A percentile compares a stretch with the other conserved stretches of the same genome.
Evolutionary conservation across 129 eudicot genomes (phyloP).

Genomic region (Mikania micrantha): DNA sequence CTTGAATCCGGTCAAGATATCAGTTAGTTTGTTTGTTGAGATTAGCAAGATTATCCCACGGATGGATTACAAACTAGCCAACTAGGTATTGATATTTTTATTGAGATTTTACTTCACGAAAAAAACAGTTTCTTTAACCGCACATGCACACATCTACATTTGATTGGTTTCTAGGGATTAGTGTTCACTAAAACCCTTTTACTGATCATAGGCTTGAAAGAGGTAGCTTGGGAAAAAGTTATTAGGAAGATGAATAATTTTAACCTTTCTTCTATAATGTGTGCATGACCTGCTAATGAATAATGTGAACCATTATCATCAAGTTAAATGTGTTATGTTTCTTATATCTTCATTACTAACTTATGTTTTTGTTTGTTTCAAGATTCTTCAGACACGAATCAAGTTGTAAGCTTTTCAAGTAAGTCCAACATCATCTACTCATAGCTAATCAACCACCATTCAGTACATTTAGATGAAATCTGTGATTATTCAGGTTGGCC

Average conservation of each 20-base stretch:
- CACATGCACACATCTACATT: too few species aligned
- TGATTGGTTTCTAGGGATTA: neutral
- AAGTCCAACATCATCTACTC: neutral
- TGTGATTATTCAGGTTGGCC: constrained; percentile 91
- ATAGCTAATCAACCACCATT: too few species aligned
- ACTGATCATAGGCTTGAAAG: neutral
- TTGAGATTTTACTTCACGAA: neutral
- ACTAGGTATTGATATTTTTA: neutral
- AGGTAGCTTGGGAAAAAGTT: neutral
- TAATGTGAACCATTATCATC: neutral
- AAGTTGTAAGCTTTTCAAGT: neutral
- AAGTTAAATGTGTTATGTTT: neutral
- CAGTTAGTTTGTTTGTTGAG: neutral
- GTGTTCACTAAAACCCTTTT: neutral
- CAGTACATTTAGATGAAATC: constrained; percentile 63
- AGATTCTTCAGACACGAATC: neutral
- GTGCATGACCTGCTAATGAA: neutral
- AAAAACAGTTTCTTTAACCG: neutral
- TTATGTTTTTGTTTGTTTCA: neutral
- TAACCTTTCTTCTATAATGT: neutral
- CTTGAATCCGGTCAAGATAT: constrained; percentile 7
- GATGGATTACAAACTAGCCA: too few species aligned
- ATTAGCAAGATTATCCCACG: neutral
- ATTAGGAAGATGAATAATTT: neutral
- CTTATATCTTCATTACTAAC: neutral